phyloP scores from a whole-genome alignment of 106 monocot species.

The Vanilla planifolia region DNA sequence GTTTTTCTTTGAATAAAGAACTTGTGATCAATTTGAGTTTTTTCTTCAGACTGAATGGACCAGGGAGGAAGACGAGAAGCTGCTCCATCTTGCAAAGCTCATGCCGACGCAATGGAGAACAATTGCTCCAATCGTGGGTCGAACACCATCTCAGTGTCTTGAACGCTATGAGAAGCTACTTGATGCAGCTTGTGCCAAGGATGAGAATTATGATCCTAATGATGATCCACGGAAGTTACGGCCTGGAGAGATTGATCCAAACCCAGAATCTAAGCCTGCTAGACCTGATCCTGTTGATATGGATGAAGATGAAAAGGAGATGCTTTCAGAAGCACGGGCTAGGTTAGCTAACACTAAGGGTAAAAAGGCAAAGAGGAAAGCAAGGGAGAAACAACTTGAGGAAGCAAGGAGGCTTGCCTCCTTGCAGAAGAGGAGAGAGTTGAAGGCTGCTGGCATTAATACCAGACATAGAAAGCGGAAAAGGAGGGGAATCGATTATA shows the following conservation, averaged over 20 bases:
- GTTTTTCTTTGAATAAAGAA: background rate
- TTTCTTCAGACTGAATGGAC: constrained; percentile 92
- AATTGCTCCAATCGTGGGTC: constrained; percentile 95
- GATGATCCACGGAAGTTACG: constrained; percentile 93
- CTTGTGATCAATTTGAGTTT: constrained; percentile 4
- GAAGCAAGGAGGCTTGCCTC: constrained; percentile 98
- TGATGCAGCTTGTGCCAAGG: constrained; percentile 91
- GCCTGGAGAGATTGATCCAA: constrained; percentile 97
- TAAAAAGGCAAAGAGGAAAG: constrained; percentile 97
- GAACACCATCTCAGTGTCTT: constrained; percentile 95
- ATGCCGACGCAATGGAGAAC: constrained; percentile 99
- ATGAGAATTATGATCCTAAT: constrained; percentile 84
- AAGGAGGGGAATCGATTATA: constrained; percentile 95
- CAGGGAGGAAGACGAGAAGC: constrained; percentile 95
- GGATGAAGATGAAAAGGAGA: constrained; percentile 99
- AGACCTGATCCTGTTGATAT: constrained; percentile 98
- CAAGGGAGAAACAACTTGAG: constrained; percentile 96
- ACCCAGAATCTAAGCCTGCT: constrained; percentile 96
- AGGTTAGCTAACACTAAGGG: constrained; percentile 92
- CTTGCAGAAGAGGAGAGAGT: constrained; percentile 87
- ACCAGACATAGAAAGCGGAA: constrained; percentile 76
- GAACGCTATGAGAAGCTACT: constrained; percentile 96
- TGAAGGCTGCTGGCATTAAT: constrained; percentile 95
- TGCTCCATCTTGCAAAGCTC: constrained; percentile 96
- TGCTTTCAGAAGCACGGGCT: constrained; percentile 99